Base-by-base conservation (phyloP, 1,139 yeast species). In the Eremothecium gossypii region DNA sequence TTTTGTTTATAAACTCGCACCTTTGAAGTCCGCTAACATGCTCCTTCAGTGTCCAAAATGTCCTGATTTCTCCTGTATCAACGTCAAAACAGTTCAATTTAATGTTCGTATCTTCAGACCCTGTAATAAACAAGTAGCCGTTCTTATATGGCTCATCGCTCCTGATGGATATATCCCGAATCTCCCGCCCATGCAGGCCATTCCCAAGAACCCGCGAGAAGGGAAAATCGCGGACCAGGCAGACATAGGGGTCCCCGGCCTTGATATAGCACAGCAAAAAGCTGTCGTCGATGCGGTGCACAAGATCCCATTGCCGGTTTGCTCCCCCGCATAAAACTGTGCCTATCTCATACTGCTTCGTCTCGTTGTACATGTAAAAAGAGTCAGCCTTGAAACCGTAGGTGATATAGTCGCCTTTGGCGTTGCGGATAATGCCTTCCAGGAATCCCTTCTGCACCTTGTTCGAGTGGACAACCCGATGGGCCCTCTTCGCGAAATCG, bases 101-200 rank as follows among this genome's bases (percentile, higher is more conserved):
- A 4, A 91, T 66, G 1, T 86, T 76, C 0, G 96, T 83, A 57
- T 91, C 98, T 60, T 91, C 98, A 0, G 96, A 80, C 1, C 89
- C 97, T 2, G 93, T 78, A 23, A 84, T 73, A 8, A 82, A 65
- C 14, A 74, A 63, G 52, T 45, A 65, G 4, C 45, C 42, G 2
- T 47, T 62, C 13, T 41, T 33, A 9, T 48, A 46, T 8, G 30
- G 30, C 8, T 49, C 33, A 1, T 42, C 44, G 2, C 67, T 60
- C 20, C 73, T 67, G n/a, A 77, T 65, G 0, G 80, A 66, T n/a
- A 82, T 66, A 48, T 75, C 82, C 54, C 94, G 69, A 10, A 83
- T 76, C 60, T 91, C 98, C 49, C 97, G 72, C 0, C 98, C 98
- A 61, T 91, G 97, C 0, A 87, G 72, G 0, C 96, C 96, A 8